Base-by-base conservation (phyloP, 306 rosid genomes). In the Leucaena leucocephala region DNA sequence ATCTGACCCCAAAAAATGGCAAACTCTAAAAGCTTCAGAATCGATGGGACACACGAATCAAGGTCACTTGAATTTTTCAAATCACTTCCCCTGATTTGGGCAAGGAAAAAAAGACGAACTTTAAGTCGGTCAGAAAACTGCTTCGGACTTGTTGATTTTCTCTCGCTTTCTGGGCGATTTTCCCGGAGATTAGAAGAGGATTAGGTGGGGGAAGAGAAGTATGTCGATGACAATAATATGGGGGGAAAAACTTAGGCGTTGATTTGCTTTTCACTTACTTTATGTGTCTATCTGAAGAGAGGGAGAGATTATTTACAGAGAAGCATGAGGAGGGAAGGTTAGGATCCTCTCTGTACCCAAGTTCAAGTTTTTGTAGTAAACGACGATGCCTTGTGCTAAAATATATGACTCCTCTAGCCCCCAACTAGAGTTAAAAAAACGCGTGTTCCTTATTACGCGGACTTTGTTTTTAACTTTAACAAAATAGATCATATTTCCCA, bases 181-280 rank as follows among this genome's bases (percentile, higher is more conserved):
- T 67, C 38, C 8, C 42, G 17, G 62, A 70, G 22, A 40, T 45
- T 72, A 10, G 42, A 45, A 57, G 68, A 71, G 82, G 86, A 87
- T 89, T 85, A 87, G 91, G 85, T 83, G 71, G 75, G 27, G 76
- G 71, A 13, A 34, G 82, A 71, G 78, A 81, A 74, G 76, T 39
- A 74, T 66, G 81, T 45, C 76, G 86, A 58, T 21, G 36, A 57
- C 0, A 3, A 52, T 17, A 48, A 82, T 62, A 52, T 27, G 49
- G 52, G 49, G 21, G 72, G 64, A 44, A 42, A 14, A 68, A 68
- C 15, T 39, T 55, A 62, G 59, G 44, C 38, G 11, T 57, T 42
- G 73, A 59, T 67, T 76, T 73, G 81, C 85, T 74, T 89, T 82
- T 87, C 90, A 83, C 86, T 90, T 45, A 83, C 86, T 74, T 77